These are phyloP conservation scores for Chrysoporthe austroafricana DNA, from an alignment of 2,329 filamentous ascomycete species.

Conservation along the genomic window DNA sequence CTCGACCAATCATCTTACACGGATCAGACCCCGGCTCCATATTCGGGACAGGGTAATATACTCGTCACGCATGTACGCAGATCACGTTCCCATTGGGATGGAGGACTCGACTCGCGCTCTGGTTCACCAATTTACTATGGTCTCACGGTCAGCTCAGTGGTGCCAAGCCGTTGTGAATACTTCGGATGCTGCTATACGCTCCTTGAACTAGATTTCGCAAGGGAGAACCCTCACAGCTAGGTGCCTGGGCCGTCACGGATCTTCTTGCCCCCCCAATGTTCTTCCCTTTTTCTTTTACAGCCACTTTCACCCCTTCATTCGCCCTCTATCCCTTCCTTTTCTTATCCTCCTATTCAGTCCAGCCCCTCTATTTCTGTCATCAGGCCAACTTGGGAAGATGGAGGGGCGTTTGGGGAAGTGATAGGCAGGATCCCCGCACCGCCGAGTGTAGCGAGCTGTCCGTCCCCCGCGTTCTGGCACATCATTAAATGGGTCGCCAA, in stretches of 20 bases:
- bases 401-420: background rate
- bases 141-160: background rate
- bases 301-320: no score
- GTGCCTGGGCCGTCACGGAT: no score
- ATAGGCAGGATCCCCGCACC: background rate
- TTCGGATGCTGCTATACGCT: no score
- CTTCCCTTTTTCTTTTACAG: no score
- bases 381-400: background rate
- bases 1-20: constrained; percentile 1
- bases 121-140: background rate
- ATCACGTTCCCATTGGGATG: background rate
- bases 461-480: background rate
- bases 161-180: no score
- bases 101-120: background rate
- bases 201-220: no score
- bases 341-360: no score
- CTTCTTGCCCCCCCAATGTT: no score
- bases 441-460: background rate
- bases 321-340: no score
- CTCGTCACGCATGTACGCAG: background rate
- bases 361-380: background rate
- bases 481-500: background rate
- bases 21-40: background rate
- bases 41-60: no score
- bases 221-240: no score